Evolutionary conservation across 345 rosid genomes (phyloP), one percentile per base, ranked within the genome.

Genomic region (Triadica sebifera): DNA sequence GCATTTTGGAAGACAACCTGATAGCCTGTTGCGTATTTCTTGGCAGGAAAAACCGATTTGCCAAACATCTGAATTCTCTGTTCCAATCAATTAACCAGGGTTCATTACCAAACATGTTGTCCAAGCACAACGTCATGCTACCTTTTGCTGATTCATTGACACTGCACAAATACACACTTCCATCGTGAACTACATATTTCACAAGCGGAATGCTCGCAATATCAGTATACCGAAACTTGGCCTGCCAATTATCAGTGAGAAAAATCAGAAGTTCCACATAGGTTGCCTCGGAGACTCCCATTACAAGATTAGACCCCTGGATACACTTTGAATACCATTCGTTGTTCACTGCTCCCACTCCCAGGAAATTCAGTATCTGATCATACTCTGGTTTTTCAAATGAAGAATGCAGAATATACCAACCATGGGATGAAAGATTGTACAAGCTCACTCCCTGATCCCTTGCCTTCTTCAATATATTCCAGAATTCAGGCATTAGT

Each of bases 271-370:
- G 77, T 38, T 87, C 84, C 50, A 78, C 64, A 73, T 92, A 92
- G 22, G 82, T 74, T 12, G 52, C 73, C 62, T 92, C 92, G 0
- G 88, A 73, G 15, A 88, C 87, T 74, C 86, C 82, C 53, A 52
- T 59, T 24, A 81, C 79, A 20, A 92, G 84, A 83, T 82, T 79
- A 46, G 91, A 86, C 51, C 94, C 78, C 57, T 70, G 83, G 8
- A 92, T 86, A 76, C 88, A 90, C 75, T 81, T 86, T 20, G 85
- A 83, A 65, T 88, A 92, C 97, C 94, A 90, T 12, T 79, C 85
- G 12, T 64, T 17, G 73, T 67, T 60, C 37, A 92, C 92, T 12
- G 13, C 17, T 50, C 66, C 37, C 69, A 90, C 80, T 1, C 87
- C 89, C 71, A 92, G 78, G 79, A 90, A 92, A 1, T 85, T 62